These are phyloP conservation scores for Oryza nivara DNA, from an alignment of 176 grass and related monocot species.

Conservation along the genomic window DNA sequence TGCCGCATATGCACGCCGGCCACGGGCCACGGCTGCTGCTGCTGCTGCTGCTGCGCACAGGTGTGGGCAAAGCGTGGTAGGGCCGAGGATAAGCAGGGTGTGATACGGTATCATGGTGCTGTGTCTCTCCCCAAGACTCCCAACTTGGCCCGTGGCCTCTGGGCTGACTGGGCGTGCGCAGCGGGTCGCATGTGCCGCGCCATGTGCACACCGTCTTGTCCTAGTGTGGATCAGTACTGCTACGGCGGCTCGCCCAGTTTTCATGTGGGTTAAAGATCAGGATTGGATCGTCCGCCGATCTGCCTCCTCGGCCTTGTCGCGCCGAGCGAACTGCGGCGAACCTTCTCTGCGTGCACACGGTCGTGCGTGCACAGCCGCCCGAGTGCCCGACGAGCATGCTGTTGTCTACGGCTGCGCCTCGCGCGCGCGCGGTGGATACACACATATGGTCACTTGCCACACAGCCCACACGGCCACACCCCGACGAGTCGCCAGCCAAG, in stretches of 20 bases:
- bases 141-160: background rate
- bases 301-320: background rate
- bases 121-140: background rate
- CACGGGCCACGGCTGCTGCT: too few relatives aligned
- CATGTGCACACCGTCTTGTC: background rate
- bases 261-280: background rate
- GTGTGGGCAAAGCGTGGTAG: background rate
- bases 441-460: too few relatives aligned
- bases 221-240: background rate
- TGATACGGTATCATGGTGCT: background rate
- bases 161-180: background rate
- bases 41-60: background rate
- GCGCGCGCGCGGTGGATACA: too few relatives aligned
- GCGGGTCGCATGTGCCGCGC: background rate
- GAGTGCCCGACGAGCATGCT: too few relatives aligned
- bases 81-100: background rate
- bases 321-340: background rate
- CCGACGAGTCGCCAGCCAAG: too few relatives aligned
- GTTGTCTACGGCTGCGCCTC: too few relatives aligned
- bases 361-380: too few relatives aligned
- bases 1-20: background rate
- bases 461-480: too few relatives aligned
- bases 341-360: background rate
- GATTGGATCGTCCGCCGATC: background rate
- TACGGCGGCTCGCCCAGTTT: background rate